Evolutionary conservation across 1,139 yeast species (phyloP).

Genomic region (Taphrina pruni): DNA sequence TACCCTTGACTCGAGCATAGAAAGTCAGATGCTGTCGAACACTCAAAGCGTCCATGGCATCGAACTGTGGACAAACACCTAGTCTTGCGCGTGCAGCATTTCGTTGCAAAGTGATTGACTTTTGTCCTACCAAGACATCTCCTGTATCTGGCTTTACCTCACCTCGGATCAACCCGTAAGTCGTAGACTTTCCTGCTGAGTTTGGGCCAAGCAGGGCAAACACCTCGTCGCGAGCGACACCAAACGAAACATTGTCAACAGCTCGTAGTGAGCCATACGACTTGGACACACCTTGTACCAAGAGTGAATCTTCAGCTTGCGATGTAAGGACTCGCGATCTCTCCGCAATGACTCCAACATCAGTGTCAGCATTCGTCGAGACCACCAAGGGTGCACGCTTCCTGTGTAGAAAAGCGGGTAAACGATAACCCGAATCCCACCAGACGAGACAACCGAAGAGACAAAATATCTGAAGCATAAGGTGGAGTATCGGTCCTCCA

Average conservation of each 20-base stretch:
- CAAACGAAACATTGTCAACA: conserved; percentile 52
- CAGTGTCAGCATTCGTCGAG: conserved; percentile 7
- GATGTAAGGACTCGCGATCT: conserved; percentile 39
- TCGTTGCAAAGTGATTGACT: conserved; percentile 49
- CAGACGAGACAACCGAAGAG: conserved; percentile 49
- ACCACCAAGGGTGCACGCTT: neutral
- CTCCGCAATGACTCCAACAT: conserved; percentile 15
- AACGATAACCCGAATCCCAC: conserved; percentile 52
- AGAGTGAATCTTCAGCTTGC: conserved; percentile 46
- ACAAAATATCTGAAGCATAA: conserved; percentile 49
- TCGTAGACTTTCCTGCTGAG: conserved; percentile 97
- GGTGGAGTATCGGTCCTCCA: conserved; percentile 53
- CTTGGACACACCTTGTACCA: conserved; percentile 50
- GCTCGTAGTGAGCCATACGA: conserved; percentile 49
- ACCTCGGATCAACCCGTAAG: conserved; percentile 72
- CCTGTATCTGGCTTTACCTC: conserved; percentile 51
- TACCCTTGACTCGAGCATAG: conserved; percentile 52
- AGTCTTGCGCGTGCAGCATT: conserved; percentile 51
- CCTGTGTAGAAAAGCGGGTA: conserved; percentile 40
- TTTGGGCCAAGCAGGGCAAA: conserved; percentile 77
- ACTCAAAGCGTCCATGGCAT: conserved; percentile 53
- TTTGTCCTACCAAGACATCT: conserved; percentile 50
- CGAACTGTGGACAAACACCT: conserved; percentile 55
- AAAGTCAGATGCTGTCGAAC: conserved; percentile 51
- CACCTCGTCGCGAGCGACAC: conserved; percentile 51